phyloP scores from a whole-genome alignment of 2,329 filamentous ascomycete species.

The Apiospora hydei region DNA sequence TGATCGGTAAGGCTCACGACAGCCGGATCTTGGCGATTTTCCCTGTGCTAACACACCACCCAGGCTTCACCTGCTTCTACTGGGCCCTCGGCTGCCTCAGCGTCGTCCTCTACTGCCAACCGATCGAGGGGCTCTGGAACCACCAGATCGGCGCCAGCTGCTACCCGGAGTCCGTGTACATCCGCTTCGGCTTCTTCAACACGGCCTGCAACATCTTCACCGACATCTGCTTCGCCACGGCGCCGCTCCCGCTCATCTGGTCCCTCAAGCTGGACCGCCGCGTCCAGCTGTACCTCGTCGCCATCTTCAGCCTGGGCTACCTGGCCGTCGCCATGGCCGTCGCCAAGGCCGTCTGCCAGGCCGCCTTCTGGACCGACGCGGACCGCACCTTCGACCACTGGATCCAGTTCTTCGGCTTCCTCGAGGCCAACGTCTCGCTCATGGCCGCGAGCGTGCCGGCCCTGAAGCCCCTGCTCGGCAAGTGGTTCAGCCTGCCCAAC shows the following conservation, averaged over 20 bases:
- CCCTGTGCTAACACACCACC: background rate
- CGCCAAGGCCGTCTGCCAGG: constrained; percentile 16
- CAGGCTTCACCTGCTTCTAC: background rate
- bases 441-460: constrained; percentile 25
- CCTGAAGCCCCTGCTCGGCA: constrained; percentile 23
- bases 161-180: background rate
- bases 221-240: constrained; percentile 50
- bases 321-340: constrained; percentile 21
- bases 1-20: background rate
- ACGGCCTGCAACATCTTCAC: constrained; percentile 47
- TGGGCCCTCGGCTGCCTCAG: constrained; percentile 1
- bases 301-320: constrained; percentile 51
- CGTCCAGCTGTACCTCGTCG: constrained; percentile 48
- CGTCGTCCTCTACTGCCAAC: background rate
- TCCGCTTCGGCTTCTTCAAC: constrained; percentile 1
- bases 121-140: background rate
- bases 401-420: constrained; percentile 29
- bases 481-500: constrained; percentile 14
- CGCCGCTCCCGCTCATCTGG: constrained; percentile 52
- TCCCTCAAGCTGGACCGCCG: constrained; percentile 47
- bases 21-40: too few species aligned
- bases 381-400: constrained; percentile 21
- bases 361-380: background rate
- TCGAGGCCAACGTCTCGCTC: constrained; percentile 26
- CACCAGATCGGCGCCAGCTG: background rate